Evolutionary conservation across 2,329 filamentous ascomycete genomes (phyloP).

Genomic region (Pseudogymnoascus sp.): DNA sequence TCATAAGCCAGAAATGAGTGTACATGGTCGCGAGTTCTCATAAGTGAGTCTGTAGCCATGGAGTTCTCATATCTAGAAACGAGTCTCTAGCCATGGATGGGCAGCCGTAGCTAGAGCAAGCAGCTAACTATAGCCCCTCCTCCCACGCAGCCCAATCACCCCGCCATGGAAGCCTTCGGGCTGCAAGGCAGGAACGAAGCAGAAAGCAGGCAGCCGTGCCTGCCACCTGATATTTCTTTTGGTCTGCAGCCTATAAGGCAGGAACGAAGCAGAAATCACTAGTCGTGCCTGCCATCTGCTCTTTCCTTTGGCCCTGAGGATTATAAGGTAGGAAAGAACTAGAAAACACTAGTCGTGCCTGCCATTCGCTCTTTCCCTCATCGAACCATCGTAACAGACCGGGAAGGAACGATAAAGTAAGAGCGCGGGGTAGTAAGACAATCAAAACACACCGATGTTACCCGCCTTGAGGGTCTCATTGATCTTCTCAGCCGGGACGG

Average conservation of each 20-base stretch:
- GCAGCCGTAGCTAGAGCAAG: too few species aligned
- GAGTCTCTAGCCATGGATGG: too few species aligned
- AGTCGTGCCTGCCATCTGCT: background rate
- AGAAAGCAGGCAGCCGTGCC: too few species aligned
- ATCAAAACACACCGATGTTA: conserved; percentile 47
- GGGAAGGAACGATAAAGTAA: background rate
- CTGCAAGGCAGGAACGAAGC: background rate
- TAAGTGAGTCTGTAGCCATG: too few species aligned
- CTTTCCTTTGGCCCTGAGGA: background rate
- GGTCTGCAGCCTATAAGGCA: background rate
- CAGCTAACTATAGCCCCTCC: too few species aligned
- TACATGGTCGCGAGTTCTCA: too few species aligned
- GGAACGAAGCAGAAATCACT: background rate
- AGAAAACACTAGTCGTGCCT: background rate
- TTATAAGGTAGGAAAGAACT: background rate
- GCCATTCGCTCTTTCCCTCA: background rate
- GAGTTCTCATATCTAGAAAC: too few species aligned
- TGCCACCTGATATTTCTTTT: too few species aligned
- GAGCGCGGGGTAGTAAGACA: background rate
- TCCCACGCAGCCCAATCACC: background rate
- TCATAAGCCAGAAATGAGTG: too few species aligned
- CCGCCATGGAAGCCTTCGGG: background rate
- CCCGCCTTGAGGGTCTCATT: conserved; percentile 55
- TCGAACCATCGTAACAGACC: too few species aligned
- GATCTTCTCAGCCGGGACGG: conserved; percentile 47